Evolutionary conservation across 805 yeast species (phyloP), one percentile per base, ranked within the genome.

Genomic region (Wilhelminamyces savonicus): DNA sequence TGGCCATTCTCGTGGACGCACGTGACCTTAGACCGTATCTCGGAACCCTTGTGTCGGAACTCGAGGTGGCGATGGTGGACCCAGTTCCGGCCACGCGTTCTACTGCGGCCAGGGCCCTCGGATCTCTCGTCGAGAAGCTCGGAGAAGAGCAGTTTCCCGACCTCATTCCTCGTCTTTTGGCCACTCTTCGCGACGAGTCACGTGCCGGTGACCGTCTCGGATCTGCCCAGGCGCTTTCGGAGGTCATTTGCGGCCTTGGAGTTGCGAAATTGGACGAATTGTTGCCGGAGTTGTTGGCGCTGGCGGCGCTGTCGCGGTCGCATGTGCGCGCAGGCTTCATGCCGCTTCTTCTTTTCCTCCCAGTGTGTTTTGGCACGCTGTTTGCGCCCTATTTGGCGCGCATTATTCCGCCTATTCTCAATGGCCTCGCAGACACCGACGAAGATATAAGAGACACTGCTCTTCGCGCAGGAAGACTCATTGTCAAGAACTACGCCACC

Each of bases 31-130:
- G 76, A 29, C 97, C 96, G 16, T 92, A 92, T 58, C 64, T 92
- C 46, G 72, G 77, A 14, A 74, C 77, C 24, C 67, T 92, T 43
- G 80, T 90, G 25, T 69, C 76, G 8, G 96, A 87, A 44, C 72
- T 92, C 36, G 95, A 92, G 54, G 68, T 74, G 24, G 94, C 97
- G 5, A 90, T 92, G 95, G 96, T 94, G 29, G 99, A 92, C 46
- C 98, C 98, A 1, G 98, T 92, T 30, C 95, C 97, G 19, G 84
- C 78, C 24, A 92, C 99, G 0, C 77, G 97, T 54, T 94, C 97
- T 2, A 92, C 96, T 13, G 97, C 97, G 15, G 88, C 97, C 13
- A 78, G 97, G 59, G 98, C 98, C 0, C 63, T 92, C 29, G 99
- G 99, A 43, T 86, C 97, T 0, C 68, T 92, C 39, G 96, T 94